Conservation (phyloP, 2,329 filamentous ascomycete species). For the Aspergillus versicolor region DNA sequence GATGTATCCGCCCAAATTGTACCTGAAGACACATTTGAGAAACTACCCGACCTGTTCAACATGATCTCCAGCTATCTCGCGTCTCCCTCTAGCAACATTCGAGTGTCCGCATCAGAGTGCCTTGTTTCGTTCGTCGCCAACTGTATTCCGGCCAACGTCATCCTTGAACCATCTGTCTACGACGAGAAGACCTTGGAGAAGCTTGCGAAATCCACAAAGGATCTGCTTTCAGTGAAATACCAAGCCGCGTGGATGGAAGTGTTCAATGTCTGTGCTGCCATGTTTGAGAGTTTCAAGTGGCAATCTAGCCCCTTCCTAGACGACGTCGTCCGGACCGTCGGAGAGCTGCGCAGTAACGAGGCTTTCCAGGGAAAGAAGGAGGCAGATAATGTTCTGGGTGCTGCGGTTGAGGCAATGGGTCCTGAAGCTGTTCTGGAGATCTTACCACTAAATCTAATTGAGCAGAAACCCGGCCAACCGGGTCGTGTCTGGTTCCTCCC, state of each 20-base stretch:
- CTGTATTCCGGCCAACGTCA: constrained; percentile 77
- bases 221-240: constrained; percentile 83
- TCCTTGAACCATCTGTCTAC: constrained; percentile 85
- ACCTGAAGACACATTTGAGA: constrained; percentile 87
- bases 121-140: constrained; percentile 90
- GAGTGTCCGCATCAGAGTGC: constrained; percentile 91
- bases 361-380: constrained; percentile 93
- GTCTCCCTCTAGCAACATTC: constrained; percentile 87
- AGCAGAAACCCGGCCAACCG: constrained; percentile 72
- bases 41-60: constrained; percentile 79
- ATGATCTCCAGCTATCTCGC: constrained; percentile 79
- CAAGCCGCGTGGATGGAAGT: constrained; percentile 94
- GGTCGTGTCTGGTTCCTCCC: constrained; percentile 95
- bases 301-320: constrained; percentile 74
- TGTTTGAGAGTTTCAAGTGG: constrained; percentile 87
- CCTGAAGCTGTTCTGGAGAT: constrained; percentile 79
- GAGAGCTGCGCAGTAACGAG: constrained; percentile 82
- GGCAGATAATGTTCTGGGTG: constrained; percentile 84
- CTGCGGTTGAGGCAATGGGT: constrained; percentile 85
- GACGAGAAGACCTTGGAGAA: constrained; percentile 89
- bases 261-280: constrained; percentile 80
- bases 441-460: constrained; percentile 80
- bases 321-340: constrained; percentile 73
- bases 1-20: constrained; percentile 88
- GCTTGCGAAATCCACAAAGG: constrained; percentile 67